Evolutionary conservation across 169 alveolate species (phyloP).

Genomic region (Plasmodium vivax): DNA sequence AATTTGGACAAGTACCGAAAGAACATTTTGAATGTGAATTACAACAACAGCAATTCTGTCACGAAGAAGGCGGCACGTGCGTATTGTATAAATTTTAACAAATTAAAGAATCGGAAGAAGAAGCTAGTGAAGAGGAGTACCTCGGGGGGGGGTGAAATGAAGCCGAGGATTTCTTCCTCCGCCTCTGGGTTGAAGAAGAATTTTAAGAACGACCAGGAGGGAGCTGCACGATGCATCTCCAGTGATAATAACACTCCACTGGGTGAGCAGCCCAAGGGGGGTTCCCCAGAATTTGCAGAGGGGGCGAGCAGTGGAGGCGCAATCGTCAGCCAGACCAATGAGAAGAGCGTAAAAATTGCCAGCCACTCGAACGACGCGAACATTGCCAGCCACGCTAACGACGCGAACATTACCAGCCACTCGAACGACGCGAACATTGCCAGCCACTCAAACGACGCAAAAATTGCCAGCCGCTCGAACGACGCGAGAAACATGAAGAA

Average conservation of each 20-base stretch:
- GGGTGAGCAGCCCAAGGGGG: neutral
- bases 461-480: neutral
- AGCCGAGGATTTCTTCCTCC: neutral
- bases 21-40: slow-evolving; percentile 50
- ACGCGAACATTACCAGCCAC: neutral
- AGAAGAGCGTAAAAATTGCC: neutral
- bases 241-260: neutral
- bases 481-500: slow-evolving; percentile 9
- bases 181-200: neutral
- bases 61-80: slow-evolving; percentile 4
- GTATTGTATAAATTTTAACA: slow-evolving; percentile 49
- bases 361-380: no score
- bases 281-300: neutral
- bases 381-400: neutral
- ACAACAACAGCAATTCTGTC: slow-evolving; percentile 37
- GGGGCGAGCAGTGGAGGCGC: neutral
- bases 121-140: slow-evolving; percentile 3
- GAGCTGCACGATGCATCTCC: no score
- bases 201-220: neutral
- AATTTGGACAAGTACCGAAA: slow-evolving; percentile 52
- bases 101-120: slow-evolving; percentile 8
- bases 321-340: neutral
- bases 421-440: neutral
- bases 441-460: neutral
- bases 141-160: neutral